Conservation (phyloP, 768 basidiomycete genomes). For the Pleurotus salmoneostramineus region DNA sequence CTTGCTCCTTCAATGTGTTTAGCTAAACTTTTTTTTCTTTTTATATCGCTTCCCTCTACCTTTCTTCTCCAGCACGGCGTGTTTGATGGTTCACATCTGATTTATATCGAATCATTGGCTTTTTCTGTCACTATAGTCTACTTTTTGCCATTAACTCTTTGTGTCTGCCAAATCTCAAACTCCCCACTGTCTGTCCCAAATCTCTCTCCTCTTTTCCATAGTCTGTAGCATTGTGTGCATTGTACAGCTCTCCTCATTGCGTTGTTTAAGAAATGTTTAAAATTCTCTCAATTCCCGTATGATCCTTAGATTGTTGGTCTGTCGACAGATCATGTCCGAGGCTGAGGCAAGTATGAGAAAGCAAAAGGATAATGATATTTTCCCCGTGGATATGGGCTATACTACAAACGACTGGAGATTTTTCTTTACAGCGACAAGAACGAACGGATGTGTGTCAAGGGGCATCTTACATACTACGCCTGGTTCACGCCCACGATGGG, state of each 20-base stretch:
- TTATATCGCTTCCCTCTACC: constrained; percentile 11
- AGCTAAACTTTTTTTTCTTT: constrained; percentile 13
- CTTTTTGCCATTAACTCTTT: not conserved
- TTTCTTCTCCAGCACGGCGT: constrained; percentile 3
- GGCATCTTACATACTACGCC: too few relatives aligned
- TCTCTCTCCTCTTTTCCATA: constrained; percentile 19
- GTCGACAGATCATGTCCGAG: too few relatives aligned
- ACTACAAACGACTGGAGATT: not conserved
- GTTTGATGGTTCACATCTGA: constrained; percentile 1
- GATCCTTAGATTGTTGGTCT: not conserved
- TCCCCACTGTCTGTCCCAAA: constrained; percentile 16
- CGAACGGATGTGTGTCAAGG: not conserved
- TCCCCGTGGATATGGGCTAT: too few relatives aligned
- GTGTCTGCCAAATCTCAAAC: constrained; percentile 15
- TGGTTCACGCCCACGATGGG: constrained; percentile 26
- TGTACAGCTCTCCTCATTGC: constrained; percentile 18
- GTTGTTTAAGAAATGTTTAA: not conserved
- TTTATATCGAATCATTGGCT: constrained; percentile 12
- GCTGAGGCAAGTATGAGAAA: not conserved
- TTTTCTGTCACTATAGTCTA: constrained; percentile 8
- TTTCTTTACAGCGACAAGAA: not conserved
- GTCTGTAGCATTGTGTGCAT: constrained; percentile 25
- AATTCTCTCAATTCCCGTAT: not conserved
- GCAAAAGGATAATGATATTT: not conserved
- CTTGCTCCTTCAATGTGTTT: not conserved